Evolutionary conservation across 352 stramenopile genomes (phyloP).

Genomic region (Aphanomyces astaci): DNA sequence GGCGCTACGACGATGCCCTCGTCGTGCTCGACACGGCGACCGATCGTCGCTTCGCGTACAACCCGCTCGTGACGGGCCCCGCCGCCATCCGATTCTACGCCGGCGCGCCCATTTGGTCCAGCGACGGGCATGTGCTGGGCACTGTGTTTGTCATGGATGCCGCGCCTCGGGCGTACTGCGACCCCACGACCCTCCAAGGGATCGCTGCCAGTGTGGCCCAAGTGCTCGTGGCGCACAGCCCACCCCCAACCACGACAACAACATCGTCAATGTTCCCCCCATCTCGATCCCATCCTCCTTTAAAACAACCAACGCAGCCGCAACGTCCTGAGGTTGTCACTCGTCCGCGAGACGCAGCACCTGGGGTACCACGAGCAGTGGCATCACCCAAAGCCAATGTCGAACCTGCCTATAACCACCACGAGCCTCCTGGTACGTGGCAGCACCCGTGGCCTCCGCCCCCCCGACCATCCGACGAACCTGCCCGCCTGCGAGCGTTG

Average conservation of each 20-base stretch:
- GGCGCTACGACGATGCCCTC: not conserved
- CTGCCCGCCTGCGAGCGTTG: not conserved
- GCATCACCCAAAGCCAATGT: no score
- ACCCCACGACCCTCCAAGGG: not conserved
- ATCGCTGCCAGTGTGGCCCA: not conserved
- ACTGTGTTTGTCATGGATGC: constrained; percentile 16
- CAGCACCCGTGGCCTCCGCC: not conserved
- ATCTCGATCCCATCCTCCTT: no score
- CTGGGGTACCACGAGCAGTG: no score
- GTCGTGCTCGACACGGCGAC: constrained; percentile 42
- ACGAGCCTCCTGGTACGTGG: not conserved
- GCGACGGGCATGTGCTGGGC: not conserved
- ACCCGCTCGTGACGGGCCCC: constrained; percentile 42
- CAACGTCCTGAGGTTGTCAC: no score
- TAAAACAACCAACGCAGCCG: no score
- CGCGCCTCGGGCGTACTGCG: not conserved
- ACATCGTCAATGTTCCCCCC: no score
- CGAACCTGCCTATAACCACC: no score
- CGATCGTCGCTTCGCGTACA: constrained; percentile 51
- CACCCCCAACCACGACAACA: not conserved
- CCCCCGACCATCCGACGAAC: not conserved
- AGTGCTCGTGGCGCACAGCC: not conserved
- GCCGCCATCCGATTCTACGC: constrained; percentile 72
- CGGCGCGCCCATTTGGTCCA: constrained; percentile 29
- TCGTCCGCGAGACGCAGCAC: no score